A percentile compares a stretch with the other conserved stretches of the same genome.
These are phyloP conservation scores for Lupinus albus DNA, from an alignment of 306 rosid genomes.

Conservation along the genomic window DNA sequence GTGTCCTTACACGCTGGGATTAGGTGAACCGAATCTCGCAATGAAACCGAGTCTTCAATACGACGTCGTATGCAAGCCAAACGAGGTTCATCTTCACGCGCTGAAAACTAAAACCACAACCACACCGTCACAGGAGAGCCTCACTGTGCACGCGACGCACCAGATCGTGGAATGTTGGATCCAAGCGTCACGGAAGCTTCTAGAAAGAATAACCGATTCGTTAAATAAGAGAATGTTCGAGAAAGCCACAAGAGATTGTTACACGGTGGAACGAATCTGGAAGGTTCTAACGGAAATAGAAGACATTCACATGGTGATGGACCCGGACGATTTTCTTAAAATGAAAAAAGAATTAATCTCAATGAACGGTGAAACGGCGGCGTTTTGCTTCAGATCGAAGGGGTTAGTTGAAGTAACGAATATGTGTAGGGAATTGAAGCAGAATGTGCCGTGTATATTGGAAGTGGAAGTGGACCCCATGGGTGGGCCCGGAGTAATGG, in stretches of 20 bases:
- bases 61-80: constrained; percentile 72
- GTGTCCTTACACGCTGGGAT: constrained; percentile 74
- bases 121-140: constrained; percentile 61
- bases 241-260: constrained; percentile 61
- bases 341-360: constrained; percentile 59
- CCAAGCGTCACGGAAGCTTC: constrained; percentile 50
- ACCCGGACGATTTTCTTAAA: constrained; percentile 73
- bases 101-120: constrained; percentile 42
- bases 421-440: constrained; percentile 69
- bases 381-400: constrained; percentile 76
- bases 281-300: constrained; percentile 74
- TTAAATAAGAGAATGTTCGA: constrained; percentile 47
- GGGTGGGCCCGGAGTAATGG: constrained; percentile 91
- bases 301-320: constrained; percentile 80
- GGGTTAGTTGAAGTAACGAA: constrained; percentile 64
- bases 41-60: constrained; percentile 68
- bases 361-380: constrained; percentile 55
- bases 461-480: constrained; percentile 79
- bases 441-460: constrained; percentile 68
- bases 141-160: constrained; percentile 67
- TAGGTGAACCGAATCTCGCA: constrained; percentile 77
- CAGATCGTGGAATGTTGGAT: constrained; percentile 86
- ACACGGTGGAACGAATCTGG: constrained; percentile 77
- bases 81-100: constrained; percentile 61
- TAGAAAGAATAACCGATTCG: constrained; percentile 46